Evolutionary conservation across 352 stramenopile species (phyloP).

Genomic region (Blastocystis sp.): DNA sequence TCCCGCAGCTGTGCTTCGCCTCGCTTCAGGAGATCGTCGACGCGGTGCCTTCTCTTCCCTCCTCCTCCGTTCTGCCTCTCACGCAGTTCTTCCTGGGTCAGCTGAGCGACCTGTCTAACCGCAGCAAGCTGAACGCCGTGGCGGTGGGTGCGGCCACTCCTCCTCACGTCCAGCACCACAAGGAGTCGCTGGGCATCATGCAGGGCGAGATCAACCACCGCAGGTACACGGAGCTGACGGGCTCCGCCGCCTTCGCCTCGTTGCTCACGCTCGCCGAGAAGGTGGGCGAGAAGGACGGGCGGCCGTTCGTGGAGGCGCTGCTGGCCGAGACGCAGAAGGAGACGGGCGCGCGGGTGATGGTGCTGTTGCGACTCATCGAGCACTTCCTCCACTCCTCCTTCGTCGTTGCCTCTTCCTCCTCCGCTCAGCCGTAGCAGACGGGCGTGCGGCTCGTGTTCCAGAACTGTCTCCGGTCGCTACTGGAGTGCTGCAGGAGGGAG

Average conservation of each 20-base stretch:
- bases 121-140: constrained; percentile 33
- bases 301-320: not conserved
- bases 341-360: constrained; percentile 14
- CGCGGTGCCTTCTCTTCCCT: not conserved
- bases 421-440: not conserved
- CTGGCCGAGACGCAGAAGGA: not conserved
- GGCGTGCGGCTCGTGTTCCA: not conserved
- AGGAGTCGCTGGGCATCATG: constrained; percentile 5
- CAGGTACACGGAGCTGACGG: constrained; percentile 30
- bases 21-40: not conserved
- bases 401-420: not conserved
- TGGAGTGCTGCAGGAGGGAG: constrained; percentile 7
- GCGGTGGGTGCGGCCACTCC: not conserved
- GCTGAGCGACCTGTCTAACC: not conserved
- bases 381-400: constrained; percentile 18
- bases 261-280: not conserved
- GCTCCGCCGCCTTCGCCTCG: not conserved
- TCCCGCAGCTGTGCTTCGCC: not conserved
- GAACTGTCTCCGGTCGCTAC: constrained; percentile 1
- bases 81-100: not conserved
- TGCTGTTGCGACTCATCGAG: constrained; percentile 40
- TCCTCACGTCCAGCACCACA: not conserved
- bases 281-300: not conserved
- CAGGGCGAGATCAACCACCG: not conserved
- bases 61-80: not conserved